Base-by-base conservation (phyloP, 371 early-diverging fungal species). In the Mucor plumbeus region DNA sequence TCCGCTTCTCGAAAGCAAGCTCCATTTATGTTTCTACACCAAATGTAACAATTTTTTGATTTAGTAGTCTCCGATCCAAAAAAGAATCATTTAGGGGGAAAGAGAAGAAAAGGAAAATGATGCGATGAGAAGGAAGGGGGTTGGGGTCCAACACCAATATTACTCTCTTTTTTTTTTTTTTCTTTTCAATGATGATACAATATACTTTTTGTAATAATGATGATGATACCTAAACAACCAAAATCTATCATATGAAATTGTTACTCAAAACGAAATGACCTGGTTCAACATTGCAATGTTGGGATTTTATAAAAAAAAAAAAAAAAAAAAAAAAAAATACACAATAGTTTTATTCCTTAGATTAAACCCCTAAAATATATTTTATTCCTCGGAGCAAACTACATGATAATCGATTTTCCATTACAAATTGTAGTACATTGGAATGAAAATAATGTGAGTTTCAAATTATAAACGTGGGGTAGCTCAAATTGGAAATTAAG, bases 401-500 rank as follows among this genome's bases (percentile, higher is more conserved):
- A 21, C 50, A n/a, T 50, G 50, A n/a, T 50, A 50, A 50, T 50
- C 50, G 50, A 50, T 50, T 50, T 50, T n/a, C 50, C 50, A 21
- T 50, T 50, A 26, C 43, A 43, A 43, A 43, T 43, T 43, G 43
- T 15, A 43, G 19, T 50, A 50, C 50, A 50, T 11, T 26, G 26
- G 50, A 10, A 17, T 17, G 50, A 19, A 26, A 26, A 26, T 26
- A 26, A 26, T 7, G 21, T 50, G 50, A 50, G 19, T 21, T 50
- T 7, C 3, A 50, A 21, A 50, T 50, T n/a, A 43, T 43, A 62
- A 62, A 62, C 63, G 63, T 63, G 63, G 63, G 63, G 63, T 54
- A 63, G 40, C 53, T 54, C 41, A 54, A 54, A 54, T 38, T 40
- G 54, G 63, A 17, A 63, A 54, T 50, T 5, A 35, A 26, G 3